Evolutionary conservation across 176 grass and related monocot genomes (phyloP).

Genomic region (Aegilops tauschii): DNA sequence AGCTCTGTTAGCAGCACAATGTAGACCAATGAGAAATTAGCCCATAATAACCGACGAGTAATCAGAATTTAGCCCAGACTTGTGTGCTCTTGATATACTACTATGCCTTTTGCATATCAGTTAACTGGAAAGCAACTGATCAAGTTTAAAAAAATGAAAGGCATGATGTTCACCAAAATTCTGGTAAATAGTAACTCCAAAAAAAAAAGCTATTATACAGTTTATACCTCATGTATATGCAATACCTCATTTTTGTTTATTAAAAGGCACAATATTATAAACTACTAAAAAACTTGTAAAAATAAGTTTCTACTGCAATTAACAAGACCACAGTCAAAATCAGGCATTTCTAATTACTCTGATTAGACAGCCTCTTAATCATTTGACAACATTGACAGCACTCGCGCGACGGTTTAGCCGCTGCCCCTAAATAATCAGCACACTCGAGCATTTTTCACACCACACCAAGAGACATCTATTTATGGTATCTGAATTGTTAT

Average conservation of each 20-base stretch:
- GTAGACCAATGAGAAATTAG: background rate
- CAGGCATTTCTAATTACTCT: background rate
- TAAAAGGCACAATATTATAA: background rate
- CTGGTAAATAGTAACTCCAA: background rate
- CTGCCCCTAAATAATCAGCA: background rate
- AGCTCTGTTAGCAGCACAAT: background rate
- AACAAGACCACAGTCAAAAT: background rate
- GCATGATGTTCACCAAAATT: background rate
- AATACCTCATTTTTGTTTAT: background rate
- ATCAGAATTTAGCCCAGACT: background rate
- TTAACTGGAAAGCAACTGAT: background rate
- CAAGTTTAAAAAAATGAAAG: background rate
- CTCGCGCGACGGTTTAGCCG: background rate
- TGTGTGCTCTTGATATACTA: background rate
- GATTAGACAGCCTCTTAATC: background rate
- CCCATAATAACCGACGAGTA: background rate
- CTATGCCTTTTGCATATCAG: background rate
- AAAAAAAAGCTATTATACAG: background rate
- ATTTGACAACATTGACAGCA: background rate
- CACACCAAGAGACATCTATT: background rate
- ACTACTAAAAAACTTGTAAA: background rate
- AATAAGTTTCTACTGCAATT: background rate
- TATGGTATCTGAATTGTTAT: background rate
- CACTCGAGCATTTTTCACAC: background rate
- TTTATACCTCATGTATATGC: background rate